phyloP scores from a whole-genome alignment of 768 basidiomycete species.

The Rhizopogon rudus region DNA sequence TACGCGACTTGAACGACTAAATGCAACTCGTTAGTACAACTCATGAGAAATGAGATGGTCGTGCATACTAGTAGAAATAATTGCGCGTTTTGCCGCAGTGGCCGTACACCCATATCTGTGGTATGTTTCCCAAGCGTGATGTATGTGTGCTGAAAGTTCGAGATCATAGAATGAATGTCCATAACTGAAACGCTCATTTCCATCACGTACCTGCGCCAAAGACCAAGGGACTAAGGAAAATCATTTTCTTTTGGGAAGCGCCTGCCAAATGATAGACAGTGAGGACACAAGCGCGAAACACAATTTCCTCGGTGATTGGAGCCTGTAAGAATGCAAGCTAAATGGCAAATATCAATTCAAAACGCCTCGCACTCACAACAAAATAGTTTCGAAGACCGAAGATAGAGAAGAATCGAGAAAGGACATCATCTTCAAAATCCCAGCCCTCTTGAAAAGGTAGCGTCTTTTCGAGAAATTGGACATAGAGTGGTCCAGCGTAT shows the following conservation, averaged over 20 bases:
- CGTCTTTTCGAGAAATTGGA: slow-evolving; percentile 34
- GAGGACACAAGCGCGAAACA: slow-evolving; percentile 84
- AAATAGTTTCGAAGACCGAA: slow-evolving; percentile 69
- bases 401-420: slow-evolving; percentile 41
- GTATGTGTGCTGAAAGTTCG: slow-evolving; percentile 66
- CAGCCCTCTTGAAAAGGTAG: slow-evolving; percentile 56
- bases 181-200: not conserved
- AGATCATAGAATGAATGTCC: not conserved
- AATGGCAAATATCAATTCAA: not conserved
- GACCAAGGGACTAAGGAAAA: slow-evolving; percentile 77
- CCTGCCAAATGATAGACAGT: slow-evolving; percentile 67
- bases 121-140: slow-evolving; percentile 89
- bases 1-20: slow-evolving; percentile 85
- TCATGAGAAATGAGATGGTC: not conserved
- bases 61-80: slow-evolving; percentile 47
- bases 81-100: slow-evolving; percentile 60
- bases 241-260: slow-evolving; percentile 49
- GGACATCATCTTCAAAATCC: slow-evolving; percentile 36
- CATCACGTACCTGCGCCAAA: slow-evolving; percentile 76
- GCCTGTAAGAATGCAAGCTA: slow-evolving; percentile 41
- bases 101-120: slow-evolving; percentile 64
- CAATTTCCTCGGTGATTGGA: slow-evolving; percentile 89
- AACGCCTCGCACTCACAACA: slow-evolving; percentile 28
- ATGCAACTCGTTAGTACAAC: not conserved
- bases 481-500: slow-evolving; percentile 76